A percentile compares a stretch with the other conserved stretches of the same genome.
Conservation (phyloP, 176 grass and related monocot genomes). For the Secale cereale region DNA sequence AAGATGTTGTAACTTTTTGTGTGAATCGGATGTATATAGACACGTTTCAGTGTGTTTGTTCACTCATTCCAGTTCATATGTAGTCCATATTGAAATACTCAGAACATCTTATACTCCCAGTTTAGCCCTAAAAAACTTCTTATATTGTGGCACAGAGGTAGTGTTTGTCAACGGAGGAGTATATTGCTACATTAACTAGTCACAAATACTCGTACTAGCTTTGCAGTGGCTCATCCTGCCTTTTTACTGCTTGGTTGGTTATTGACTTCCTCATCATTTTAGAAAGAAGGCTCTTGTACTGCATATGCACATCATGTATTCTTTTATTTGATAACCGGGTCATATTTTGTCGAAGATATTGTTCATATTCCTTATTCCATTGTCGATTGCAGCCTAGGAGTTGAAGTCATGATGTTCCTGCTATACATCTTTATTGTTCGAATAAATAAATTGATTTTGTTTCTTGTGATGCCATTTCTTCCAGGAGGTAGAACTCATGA, state of each 20-base stretch:
- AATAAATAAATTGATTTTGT: conserved; percentile 13
- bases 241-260: background rate
- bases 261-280: background rate
- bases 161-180: too few relatives aligned
- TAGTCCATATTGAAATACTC: too few relatives aligned
- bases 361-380: background rate
- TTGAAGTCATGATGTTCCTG: background rate
- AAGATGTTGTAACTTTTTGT: too few relatives aligned
- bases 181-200: background rate
- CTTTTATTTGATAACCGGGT: background rate
- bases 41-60: too few relatives aligned
- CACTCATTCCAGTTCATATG: too few relatives aligned
- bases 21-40: too few relatives aligned
- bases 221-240: background rate
- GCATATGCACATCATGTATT: background rate
- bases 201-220: background rate
- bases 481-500: conserved; percentile 94
- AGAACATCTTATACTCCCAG: too few relatives aligned
- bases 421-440: conserved; percentile 7
- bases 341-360: background rate
- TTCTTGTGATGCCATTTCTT: conserved; percentile 19
- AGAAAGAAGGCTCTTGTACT: background rate
- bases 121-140: too few relatives aligned
- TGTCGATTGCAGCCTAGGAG: too few relatives aligned
- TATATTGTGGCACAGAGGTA: too few relatives aligned